Base-by-base conservation (phyloP, 805 yeast genomes). In the Scheffersomyces ergatensis region DNA sequence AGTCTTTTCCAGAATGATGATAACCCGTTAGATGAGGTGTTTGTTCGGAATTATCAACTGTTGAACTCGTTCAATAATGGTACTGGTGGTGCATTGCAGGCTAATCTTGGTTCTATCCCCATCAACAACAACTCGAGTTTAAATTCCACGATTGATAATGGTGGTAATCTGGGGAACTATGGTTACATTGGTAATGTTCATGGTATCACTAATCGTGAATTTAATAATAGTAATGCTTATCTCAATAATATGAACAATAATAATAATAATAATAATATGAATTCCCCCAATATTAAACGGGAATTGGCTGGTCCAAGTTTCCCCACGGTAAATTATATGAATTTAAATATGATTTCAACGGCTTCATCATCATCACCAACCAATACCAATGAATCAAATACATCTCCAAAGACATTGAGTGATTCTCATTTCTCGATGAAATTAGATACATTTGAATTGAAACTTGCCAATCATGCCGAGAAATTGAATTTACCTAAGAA, bases 11-110 rank as follows among this genome's bases (percentile, higher is more conserved):
- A 53, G 46, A 65, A 57, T 42, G 61, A 51, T 30, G 58, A 56
- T 21, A 70, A 70, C 38, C 75, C 74, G 0, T 48, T 70, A 21
- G 75, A 68, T 37, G 72, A 67, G 15, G 53, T 60, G 4, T 51
- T 69, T 36, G 36, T 53, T 14, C 44, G 49, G 33, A 38, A 38
- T 13, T 38, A 31, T 15, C 40, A 38, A 24, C 36, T 23, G 23
- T 11, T 32, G 11, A 25, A 15, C 16, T 26, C 33, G 9, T 21
- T 20, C 9, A 30, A 32, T n/a, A 14, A 14, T 14, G 32, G 32
- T 14, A 13, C 18, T 6, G 18, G 12, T 6, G 13, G 5, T 26
- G 13, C 13, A 5, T 9, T 5, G 5, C 6, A 5, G 5, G 7
- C n/a, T 11, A 13, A 13, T 8, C 11, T 23, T 8, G 25, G 25